A percentile compares a stretch with the other conserved stretches of the same genome.
phyloP scores from a whole-genome alignment of 2,329 filamentous ascomycete genomes.

The Cordyceps sp. region DNA sequence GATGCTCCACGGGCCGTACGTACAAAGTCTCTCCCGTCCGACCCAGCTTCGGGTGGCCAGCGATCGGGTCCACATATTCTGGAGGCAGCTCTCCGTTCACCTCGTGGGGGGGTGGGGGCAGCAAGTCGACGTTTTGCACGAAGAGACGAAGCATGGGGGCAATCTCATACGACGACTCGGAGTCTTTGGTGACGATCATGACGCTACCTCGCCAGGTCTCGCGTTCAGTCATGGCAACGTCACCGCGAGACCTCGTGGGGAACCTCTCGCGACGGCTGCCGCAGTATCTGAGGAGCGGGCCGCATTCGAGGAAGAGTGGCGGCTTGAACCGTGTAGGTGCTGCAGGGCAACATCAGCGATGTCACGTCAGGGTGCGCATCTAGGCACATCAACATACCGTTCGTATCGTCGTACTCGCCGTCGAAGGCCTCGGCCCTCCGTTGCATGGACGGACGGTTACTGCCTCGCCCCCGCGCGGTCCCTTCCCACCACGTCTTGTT shows the following conservation, averaged over 20 bases:
- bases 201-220: conserved; percentile 88
- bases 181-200: conserved; percentile 88
- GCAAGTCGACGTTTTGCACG: conserved; percentile 66
- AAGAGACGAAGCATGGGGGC: conserved; percentile 71
- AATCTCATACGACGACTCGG: conserved; percentile 65
- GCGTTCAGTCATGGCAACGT: conserved; percentile 27
- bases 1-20: conserved; percentile 74
- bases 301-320: conserved; percentile 71
- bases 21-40: conserved; percentile 75
- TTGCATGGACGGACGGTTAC: conserved; percentile 27
- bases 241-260: conserved; percentile 9
- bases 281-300: conserved; percentile 77
- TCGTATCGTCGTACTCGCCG: conserved; percentile 48
- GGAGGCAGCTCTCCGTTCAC: conserved; percentile 51
- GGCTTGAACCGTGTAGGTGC: conserved; percentile 64
- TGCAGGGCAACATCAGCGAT: conserved; percentile 8
- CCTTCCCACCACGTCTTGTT: conserved; percentile 66
- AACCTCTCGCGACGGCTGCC: conserved; percentile 55
- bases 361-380: neutral
- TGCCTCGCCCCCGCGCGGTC: conserved; percentile 27
- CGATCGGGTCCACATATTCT: conserved; percentile 79
- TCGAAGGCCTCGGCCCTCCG: conserved; percentile 47
- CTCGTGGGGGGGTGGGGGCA: conserved; percentile 60
- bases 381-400: conserved; percentile 22
- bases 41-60: conserved; percentile 72